Evolutionary conservation across 78 protist species (phyloP).

Genomic region (Dictyostelium citrinum): DNA sequence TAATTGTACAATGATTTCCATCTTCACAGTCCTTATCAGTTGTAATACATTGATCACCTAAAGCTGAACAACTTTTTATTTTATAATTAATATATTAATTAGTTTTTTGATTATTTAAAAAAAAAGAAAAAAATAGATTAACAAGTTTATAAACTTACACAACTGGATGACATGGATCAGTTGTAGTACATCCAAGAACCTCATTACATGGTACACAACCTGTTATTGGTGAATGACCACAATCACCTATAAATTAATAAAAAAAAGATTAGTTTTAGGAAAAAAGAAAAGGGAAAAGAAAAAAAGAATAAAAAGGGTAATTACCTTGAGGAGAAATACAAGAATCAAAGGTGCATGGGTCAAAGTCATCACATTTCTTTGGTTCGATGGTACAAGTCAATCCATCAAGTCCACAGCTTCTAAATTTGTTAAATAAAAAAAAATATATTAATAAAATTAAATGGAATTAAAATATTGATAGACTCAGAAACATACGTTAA

Average conservation of each 20-base stretch:
- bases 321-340: neutral
- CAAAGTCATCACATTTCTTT: neutral
- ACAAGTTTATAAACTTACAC: neutral
- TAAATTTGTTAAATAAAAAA: neutral
- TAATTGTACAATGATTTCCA: neutral
- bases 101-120: too few relatives aligned
- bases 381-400: neutral
- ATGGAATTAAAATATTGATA: neutral
- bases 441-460: neutral
- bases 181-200: neutral
- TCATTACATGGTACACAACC: neutral
- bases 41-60: neutral
- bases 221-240: neutral
- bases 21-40: neutral
- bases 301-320: neutral
- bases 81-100: too few relatives aligned
- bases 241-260: neutral
- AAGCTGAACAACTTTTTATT: neutral
- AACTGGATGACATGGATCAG: neutral
- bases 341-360: neutral
- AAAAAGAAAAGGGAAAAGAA: too few relatives aligned
- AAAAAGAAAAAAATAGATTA: too few relatives aligned
- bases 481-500: neutral
- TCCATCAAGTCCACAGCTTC: neutral
- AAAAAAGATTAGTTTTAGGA: too few relatives aligned